Base-by-base conservation (phyloP, 768 basidiomycete genomes). In the Suillus tomentosus region DNA sequence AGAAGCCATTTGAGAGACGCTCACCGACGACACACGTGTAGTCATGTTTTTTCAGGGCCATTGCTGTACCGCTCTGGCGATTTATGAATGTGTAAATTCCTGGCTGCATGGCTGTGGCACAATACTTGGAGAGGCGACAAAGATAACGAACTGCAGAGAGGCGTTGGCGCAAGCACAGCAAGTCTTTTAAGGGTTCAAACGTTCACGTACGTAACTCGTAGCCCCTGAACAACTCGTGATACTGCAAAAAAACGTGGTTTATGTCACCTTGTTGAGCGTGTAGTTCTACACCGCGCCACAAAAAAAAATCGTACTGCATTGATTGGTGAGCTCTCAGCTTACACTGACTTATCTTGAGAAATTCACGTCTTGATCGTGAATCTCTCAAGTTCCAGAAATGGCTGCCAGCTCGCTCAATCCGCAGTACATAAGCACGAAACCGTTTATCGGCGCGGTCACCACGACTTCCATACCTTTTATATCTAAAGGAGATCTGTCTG, bases 1-100 rank as follows among this genome's bases (percentile, higher is more conserved):
- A 22, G 5, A 67, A 22, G 65, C 64, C 14, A 63, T 19, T n/a
- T 34, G 27, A 37, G 45, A 27, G 3, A 40, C 5, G 43, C 74
- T 57, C 40, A 70, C 74, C 74, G 27, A 50, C 61, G 10, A 74
- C 66, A 56, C 3, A 2, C 17, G 62, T 45, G 27, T 73, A 48
- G 47, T 64, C 59, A 37, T 76, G 65, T 24, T 67, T 73, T 0
- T 63, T 39, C 70, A 74, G 65, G 51, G 73, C 74, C 70, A 74
- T 71, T 27, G 74, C 70, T 24, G 74, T 74, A 43, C 74, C 74
- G 24, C 74, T 75, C 65, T 76, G 74, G 60, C 74, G 70, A 55
- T 75, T 75, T 64, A 65, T 34, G 56, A 76, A 71, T 15, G 71
- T 66, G 63, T 74, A 75, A 1, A 73, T 74, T 58, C 74, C 74